Base-by-base conservation (phyloP, 176 grass and related monocot species). In the Oryza coarctata region DNA sequence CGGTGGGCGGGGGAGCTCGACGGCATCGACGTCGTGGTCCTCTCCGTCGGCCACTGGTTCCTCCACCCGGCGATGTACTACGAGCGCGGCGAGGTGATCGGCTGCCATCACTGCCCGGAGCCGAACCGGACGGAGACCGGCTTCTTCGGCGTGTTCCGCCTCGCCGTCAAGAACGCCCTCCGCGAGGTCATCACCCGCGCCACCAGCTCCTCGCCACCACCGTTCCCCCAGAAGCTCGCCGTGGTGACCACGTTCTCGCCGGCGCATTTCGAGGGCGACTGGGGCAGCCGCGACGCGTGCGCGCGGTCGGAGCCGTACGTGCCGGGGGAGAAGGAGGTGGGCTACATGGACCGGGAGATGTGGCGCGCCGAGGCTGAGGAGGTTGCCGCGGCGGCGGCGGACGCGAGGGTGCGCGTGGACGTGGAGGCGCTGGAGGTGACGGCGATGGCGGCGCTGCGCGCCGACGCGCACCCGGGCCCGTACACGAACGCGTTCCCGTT, bases 41-140 rank as follows among this genome's bases (percentile, higher is more conserved):
- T 94, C 49, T 93, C 95, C 25, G 78, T 82, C 63, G 95, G 95
- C 36, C 90, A 98, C 83, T 98, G 95, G 95, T 98, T 94, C 80
- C 62, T 98, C 34, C 91, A 94, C 75, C 47, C 86, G 70, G 92
- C 95, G 23, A 74, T 98, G 52, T 98, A 89, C 75, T 89, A 94
- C 83, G 92, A 93, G 41, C 79, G 76, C 70, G 83, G 82, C 30
- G 75, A 3, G 2, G 78, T 91, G 40, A 61, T 98, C 20, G 95
- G 95, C 9, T 98, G 95, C 90, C 92, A 98, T 88, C 71, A 83
- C 31, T 98, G 92, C 81, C 92, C 88, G n/a, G 90, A 86, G 44
- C 83, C 80, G 15, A 88, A 93, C 79, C 79, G 86, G 83, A 91
- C 90, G 6, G 92, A 98, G 74, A 89, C 90, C 22, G 87, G 90